These are phyloP conservation scores for Aspergillus candidus DNA, from an alignment of 2,329 filamentous ascomycete species.

Conservation along the genomic window DNA sequence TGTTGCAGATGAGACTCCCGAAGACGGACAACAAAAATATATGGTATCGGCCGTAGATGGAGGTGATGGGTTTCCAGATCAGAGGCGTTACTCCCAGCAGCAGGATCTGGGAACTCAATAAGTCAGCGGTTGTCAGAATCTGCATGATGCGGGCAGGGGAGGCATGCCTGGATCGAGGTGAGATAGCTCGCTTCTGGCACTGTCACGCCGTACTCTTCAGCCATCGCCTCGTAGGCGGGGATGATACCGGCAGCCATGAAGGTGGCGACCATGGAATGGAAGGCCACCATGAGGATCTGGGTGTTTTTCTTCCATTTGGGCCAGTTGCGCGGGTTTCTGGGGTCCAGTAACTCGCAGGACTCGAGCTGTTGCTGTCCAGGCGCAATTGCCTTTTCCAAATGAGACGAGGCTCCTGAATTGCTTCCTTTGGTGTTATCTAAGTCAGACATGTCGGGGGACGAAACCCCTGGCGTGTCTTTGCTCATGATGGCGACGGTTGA, in stretches of 20 bases:
- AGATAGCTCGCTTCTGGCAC: conserved; percentile 48
- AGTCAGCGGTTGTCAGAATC: neutral
- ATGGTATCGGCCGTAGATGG: conserved; percentile 48
- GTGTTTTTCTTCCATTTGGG: conserved; percentile 33
- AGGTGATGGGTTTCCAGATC: conserved; percentile 51
- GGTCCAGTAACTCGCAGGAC: neutral
- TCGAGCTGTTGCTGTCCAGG: neutral
- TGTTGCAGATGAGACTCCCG: conserved; percentile 44
- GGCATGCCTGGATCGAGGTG: conserved; percentile 41
- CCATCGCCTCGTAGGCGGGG: conserved; percentile 48
- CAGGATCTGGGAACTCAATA: conserved; percentile 33
- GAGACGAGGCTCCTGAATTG: conserved; percentile 6
- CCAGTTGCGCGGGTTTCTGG: conserved; percentile 19
- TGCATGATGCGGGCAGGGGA: neutral
- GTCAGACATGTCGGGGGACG: too few species aligned
- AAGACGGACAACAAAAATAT: conserved; percentile 47
- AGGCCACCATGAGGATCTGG: conserved; percentile 50
- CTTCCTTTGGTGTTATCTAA: too few species aligned
- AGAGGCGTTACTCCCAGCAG: conserved; percentile 48
- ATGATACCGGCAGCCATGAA: conserved; percentile 50
- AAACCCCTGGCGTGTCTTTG: too few species aligned
- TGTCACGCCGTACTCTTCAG: conserved; percentile 43
- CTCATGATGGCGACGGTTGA: too few species aligned
- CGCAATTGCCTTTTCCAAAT: conserved; percentile 11
- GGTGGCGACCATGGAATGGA: conserved; percentile 50